Evolutionary conservation across 768 basidiomycete species (phyloP).

Genomic region (Sporobolomyces pararoseus): DNA sequence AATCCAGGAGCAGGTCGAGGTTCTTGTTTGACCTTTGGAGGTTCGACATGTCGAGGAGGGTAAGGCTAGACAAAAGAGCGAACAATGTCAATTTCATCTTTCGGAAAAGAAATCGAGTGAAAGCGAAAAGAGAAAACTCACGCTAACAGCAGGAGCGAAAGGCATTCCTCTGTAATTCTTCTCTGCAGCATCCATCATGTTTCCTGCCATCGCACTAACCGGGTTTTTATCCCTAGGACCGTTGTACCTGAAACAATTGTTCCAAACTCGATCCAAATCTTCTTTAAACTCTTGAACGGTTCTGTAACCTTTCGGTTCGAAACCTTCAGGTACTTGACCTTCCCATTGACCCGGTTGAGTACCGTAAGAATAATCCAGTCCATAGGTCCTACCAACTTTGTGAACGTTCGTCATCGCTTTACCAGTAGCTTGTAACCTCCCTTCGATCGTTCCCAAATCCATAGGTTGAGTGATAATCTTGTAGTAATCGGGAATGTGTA

Average conservation of each 20-base stretch:
- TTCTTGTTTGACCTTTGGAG: conserved; percentile 19
- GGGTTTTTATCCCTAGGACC: conserved; percentile 70
- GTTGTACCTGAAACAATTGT: conserved; percentile 86
- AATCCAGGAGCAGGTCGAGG: conserved; percentile 16
- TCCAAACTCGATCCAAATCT: conserved; percentile 83
- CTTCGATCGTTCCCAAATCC: conserved; percentile 89
- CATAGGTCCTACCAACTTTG: conserved; percentile 24
- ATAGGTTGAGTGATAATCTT: conserved; percentile 83
- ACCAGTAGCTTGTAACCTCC: conserved; percentile 60
- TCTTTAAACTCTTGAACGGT: conserved; percentile 72
- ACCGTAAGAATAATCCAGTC: conserved; percentile 41
- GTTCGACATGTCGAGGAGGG: conserved; percentile 22
- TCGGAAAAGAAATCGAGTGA: neutral
- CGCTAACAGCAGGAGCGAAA: conserved; percentile 52
- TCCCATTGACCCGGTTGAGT: conserved; percentile 45
- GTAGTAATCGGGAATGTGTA: conserved; percentile 72
- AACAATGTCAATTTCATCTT: neutral
- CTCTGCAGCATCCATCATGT: conserved; percentile 78
- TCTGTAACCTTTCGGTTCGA: conserved; percentile 57
- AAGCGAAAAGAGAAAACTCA: conserved; percentile 14
- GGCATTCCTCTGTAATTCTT: conserved; percentile 83
- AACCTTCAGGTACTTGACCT: conserved; percentile 39
- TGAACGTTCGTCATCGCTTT: conserved; percentile 28
- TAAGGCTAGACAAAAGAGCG: conserved; percentile 35
- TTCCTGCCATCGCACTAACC: conserved; percentile 72